Base-by-base conservation (phyloP, 2,329 filamentous ascomycete genomes). In the Claviceps sorghi region DNA sequence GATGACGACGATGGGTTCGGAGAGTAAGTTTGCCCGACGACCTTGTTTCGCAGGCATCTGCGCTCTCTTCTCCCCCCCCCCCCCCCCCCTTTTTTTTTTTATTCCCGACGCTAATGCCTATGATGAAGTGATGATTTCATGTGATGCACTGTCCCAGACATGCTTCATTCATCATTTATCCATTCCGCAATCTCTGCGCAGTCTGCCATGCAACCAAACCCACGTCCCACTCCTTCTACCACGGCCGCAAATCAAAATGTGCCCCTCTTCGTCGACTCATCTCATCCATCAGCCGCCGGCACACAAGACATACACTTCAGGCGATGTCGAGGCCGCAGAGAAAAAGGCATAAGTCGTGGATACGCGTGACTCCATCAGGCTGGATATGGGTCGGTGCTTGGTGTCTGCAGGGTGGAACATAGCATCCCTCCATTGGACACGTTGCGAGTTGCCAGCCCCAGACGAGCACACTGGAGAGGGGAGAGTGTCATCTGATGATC, bases 1-100 rank as follows among this genome's bases (percentile, higher is more conserved):
- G 86, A 88, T 32, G 85, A 89, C 52, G 86, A 89, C 52, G 86
- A 88, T 42, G 74, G 67, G 55, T 88, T 88, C 64, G 91, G 87
- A 71, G 91, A 95, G 80, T 88, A 75, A 76, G 88, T 83, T 21
- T 4, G 26, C 2, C 2, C 34, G 22, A 17, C 34, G 10, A 13
- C 17, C 34, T 36, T 15, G 5, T 38, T 15, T 7, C 10, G 32
- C 26, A n/a, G n/a, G n/a, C n/a, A n/a, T n/a, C n/a, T n/a, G n/a
- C n/a, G 8, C 21, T 26, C n/a, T 3, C 30, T 6, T 30, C 17
- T n/a, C 4, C 22, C 15, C 30, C 9, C 17, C 8, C n/a, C 7
- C 38, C 8, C 19, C 4, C 7, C 15, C 15, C 38, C 15, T 10
- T n/a, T 41, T 41, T 7, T n/a, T 19, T n/a, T n/a, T 19, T 10